Percentiles rank a stretch among this genome's conserved stretches.
Evolutionary conservation across 75 land plant species (phyloP).

Genomic region (Pinus albicaulis): DNA sequence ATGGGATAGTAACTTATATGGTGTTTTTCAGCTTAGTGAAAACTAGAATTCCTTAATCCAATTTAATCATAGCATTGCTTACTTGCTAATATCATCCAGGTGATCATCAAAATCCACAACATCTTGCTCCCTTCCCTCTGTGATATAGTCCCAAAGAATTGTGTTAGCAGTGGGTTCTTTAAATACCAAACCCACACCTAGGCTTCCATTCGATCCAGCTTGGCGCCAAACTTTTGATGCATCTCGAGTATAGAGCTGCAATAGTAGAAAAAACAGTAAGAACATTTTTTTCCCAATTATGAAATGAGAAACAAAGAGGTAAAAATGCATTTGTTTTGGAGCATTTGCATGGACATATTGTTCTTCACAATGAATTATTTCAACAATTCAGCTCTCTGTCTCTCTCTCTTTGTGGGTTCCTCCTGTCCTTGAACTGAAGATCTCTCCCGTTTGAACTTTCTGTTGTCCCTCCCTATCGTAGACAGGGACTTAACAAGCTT

Average conservation of each 20-base stretch:
- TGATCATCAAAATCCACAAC: conserved; percentile 96
- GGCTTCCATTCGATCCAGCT: conserved; percentile 42
- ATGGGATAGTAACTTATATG: neutral
- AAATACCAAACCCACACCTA: conserved; percentile 21
- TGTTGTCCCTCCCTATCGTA: neutral
- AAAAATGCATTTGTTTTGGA: too few relatives aligned
- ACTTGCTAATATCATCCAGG: conserved; percentile 92
- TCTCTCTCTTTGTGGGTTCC: neutral
- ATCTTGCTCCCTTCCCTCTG: conserved; percentile 58
- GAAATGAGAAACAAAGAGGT: neutral
- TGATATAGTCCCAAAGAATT: conserved; percentile 70
- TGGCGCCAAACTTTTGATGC: conserved; percentile 75
- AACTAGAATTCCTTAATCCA: neutral
- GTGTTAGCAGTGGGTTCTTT: conserved; percentile 75
- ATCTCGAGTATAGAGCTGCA: conserved; percentile 79
- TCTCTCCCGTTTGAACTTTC: neutral
- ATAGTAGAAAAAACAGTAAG: neutral
- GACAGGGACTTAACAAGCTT: neutral
- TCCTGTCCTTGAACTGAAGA: neutral
- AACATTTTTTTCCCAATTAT: neutral
- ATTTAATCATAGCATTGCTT: conserved; percentile 9
- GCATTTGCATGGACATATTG: neutral
- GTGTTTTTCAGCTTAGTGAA: neutral
- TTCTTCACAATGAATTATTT: neutral
- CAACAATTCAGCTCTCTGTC: neutral